These are phyloP conservation scores for Fusarium sp. DNA, from an alignment of 2,329 filamentous ascomycete genomes.

Conservation along the genomic window DNA sequence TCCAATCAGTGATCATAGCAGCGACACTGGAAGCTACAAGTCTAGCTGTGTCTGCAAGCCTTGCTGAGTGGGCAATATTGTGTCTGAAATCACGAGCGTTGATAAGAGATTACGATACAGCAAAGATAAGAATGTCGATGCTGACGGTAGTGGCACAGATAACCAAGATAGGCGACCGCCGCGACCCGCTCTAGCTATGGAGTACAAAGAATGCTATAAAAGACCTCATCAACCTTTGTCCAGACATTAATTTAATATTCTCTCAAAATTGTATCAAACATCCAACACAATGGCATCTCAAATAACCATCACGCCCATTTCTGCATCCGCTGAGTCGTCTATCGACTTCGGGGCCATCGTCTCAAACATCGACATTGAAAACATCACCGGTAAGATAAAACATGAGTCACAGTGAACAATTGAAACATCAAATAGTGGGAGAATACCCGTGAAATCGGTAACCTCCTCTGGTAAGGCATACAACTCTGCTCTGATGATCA, in stretches of 20 bases:
- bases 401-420: neutral
- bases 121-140: neutral
- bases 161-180: conserved; percentile 38
- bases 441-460: conserved; percentile 70
- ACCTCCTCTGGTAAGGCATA: conserved; percentile 64
- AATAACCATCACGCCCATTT: conserved; percentile 53
- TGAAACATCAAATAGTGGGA: conserved; percentile 49
- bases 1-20: neutral
- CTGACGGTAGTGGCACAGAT: neutral
- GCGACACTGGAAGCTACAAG: neutral
- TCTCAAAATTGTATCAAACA: neutral
- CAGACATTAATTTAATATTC: neutral
- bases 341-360: conserved; percentile 72
- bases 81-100: neutral
- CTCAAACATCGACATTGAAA: conserved; percentile 68
- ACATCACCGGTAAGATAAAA: conserved; percentile 65
- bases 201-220: conserved; percentile 15
- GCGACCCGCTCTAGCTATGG: conserved; percentile 9
- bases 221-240: neutral
- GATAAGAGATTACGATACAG: neutral
- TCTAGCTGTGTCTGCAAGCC: too few species aligned
- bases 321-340: conserved; percentile 50
- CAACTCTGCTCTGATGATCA: neutral
- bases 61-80: neutral
- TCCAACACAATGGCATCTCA: conserved; percentile 35